These are phyloP conservation scores for Candida easanensis DNA, from an alignment of 805 yeast genomes.

Conservation along the genomic window DNA sequence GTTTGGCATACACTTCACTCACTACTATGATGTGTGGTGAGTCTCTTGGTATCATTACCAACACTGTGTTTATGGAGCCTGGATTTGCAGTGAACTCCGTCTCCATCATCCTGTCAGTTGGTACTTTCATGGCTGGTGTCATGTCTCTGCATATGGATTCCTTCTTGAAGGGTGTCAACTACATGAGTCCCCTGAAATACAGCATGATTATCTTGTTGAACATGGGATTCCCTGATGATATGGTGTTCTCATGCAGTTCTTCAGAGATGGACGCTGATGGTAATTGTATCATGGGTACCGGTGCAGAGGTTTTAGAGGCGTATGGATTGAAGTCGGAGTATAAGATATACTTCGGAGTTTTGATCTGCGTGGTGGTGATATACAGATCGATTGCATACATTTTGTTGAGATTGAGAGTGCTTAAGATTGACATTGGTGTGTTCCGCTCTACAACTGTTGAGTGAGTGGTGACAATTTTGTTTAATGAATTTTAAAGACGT, in stretches of 20 bases:
- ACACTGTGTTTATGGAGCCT: constrained; percentile 66
- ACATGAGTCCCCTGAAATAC: constrained; percentile 74
- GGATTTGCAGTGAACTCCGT: constrained; percentile 80
- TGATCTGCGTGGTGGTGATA: constrained; percentile 38
- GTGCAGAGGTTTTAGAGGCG: constrained; percentile 49
- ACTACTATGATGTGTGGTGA: constrained; percentile 74
- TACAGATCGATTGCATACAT: constrained; percentile 40
- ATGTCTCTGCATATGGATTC: constrained; percentile 74
- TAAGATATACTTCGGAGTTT: constrained; percentile 35
- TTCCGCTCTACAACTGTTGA: constrained; percentile 6
- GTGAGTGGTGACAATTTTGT: no score
- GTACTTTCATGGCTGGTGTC: constrained; percentile 81
- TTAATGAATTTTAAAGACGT: no score
- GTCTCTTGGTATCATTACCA: constrained; percentile 77
- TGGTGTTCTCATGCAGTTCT: constrained; percentile 47
- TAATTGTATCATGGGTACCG: constrained; percentile 49
- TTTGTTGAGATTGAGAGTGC: constrained; percentile 17
- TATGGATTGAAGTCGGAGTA: constrained; percentile 38
- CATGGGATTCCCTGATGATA: constrained; percentile 47
- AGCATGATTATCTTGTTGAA: constrained; percentile 54
- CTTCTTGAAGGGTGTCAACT: constrained; percentile 69
- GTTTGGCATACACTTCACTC: constrained; percentile 52
- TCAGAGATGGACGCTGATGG: constrained; percentile 33
- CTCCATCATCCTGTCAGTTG: constrained; percentile 62
- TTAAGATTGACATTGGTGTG: constrained; percentile 21